Base-by-base conservation (phyloP, 768 basidiomycete species). In the Hebeloma cylindrosporum region DNA sequence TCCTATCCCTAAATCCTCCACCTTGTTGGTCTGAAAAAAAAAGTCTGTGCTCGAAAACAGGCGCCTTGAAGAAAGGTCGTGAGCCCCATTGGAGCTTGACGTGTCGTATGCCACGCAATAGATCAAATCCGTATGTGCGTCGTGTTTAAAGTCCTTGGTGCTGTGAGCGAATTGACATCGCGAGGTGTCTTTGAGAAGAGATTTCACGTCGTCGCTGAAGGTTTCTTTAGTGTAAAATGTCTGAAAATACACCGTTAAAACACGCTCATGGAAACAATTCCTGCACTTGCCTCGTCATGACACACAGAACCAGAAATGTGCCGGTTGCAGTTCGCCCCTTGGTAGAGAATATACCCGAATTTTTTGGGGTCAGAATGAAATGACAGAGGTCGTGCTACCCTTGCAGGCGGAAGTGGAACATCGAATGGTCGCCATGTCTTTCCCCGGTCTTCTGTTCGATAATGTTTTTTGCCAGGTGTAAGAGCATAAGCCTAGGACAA, bases 91-190 rank as follows among this genome's bases (percentile, higher is more conserved):
- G 20, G 64, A 52, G 7, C 77, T 66, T 7, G 72, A 68, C 3
- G 79, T 69, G 56, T 95, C 93, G 63, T 79, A 94, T 2, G 82
- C 94, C 51, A 95, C 85, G 60, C 96, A 98, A 69, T 86, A 94
- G 58, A 98, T 78, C 16, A 93, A 75, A 54, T 92, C 78, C 2
- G 70, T 56, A 42, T 83, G 78, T 5, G 89, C 88, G 8, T 82
- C 77, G 51, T 87, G 83, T 60, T 84, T 83, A 72, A 95, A 92
- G 45, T 89, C 84, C 39, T 75, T 75, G 60, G 83, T 85, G 56
- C 88, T 85, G 60, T 95, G 88, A 0, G 93, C 95, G 58, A 94
- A 99, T 54, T 87, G 79, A 64, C 96, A 99, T 4, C 79, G 72
- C 0, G 83, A 72, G 0, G 86, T 88, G 51, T 93, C 85, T 1